Percentiles rank a stretch among this genome's conserved stretches.
phyloP scores from a whole-genome alignment of 2,329 filamentous ascomycete species.

The Arthrobotrys sinensis region DNA sequence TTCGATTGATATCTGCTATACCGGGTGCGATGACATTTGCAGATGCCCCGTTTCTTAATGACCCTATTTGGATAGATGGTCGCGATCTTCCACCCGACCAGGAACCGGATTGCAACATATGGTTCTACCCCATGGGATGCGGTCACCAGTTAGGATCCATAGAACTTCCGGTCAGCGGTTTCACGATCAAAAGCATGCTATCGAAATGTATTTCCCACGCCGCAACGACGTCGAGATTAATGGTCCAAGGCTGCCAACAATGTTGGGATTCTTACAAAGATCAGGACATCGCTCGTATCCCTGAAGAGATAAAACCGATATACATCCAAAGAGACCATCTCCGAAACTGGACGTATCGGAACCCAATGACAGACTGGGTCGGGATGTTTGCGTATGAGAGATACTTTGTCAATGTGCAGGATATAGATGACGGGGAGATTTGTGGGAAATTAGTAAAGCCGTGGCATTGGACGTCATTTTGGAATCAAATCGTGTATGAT shows the following conservation, averaged over 20 bases:
- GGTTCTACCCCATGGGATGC: constrained; percentile 19
- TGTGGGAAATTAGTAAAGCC: constrained; percentile 31
- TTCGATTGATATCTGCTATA: neutral
- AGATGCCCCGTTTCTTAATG: constrained; percentile 32
- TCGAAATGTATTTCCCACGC: constrained; percentile 11
- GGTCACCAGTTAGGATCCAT: constrained; percentile 3
- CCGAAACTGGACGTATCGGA: constrained; percentile 14
- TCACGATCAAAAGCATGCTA: constrained; percentile 29
- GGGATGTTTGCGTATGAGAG: constrained; percentile 20
- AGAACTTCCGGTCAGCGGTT: neutral
- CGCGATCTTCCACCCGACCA: neutral
- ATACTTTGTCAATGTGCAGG: constrained; percentile 36
- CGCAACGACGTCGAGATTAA: neutral
- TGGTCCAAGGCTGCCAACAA: constrained; percentile 3
- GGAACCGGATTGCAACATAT: constrained; percentile 19
- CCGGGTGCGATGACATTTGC: constrained; percentile 34
- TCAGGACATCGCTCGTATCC: neutral
- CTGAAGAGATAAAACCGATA: constrained; percentile 7
- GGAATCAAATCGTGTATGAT: constrained; percentile 16
- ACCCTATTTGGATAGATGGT: constrained; percentile 30
- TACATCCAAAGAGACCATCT: constrained; percentile 3
- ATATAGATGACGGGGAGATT: constrained; percentile 3
- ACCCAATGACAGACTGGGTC: constrained; percentile 7
- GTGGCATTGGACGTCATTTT: constrained; percentile 42
- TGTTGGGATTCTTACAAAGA: constrained; percentile 3